Conservation (phyloP, 805 yeast species). For the Ogataea nonfermentans region DNA sequence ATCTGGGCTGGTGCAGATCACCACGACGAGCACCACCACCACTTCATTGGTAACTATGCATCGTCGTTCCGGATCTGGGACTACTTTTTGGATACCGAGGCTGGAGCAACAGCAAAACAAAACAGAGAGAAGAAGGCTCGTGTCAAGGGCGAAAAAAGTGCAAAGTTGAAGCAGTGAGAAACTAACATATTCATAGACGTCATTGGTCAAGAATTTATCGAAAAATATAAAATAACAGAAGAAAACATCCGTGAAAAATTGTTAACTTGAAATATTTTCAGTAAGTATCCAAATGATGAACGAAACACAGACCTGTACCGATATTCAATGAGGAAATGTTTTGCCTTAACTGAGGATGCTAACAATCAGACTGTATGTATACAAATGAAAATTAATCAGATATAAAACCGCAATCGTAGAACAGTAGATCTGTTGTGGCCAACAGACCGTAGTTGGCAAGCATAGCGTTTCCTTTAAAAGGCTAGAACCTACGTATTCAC, state of each 20-base stretch:
- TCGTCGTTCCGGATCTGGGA: slow-evolving; percentile 98
- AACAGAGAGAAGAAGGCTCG: slow-evolving; percentile 68
- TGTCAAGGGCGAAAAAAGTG: slow-evolving; percentile 49
- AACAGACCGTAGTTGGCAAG: too few species aligned
- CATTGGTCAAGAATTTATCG: slow-evolving; percentile 1
- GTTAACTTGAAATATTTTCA: neutral
- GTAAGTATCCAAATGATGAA: slow-evolving; percentile 14
- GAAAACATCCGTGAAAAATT: slow-evolving; percentile 2
- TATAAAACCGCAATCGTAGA: too few species aligned
- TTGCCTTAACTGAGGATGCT: slow-evolving; percentile 14
- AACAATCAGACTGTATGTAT: slow-evolving; percentile 1
- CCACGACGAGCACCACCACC: slow-evolving; percentile 96
- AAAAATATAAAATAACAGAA: neutral
- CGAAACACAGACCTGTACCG: slow-evolving; percentile 15
- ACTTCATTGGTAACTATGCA: slow-evolving; percentile 93
- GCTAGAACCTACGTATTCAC: too few species aligned
- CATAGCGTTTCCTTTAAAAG: too few species aligned
- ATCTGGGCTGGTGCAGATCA: slow-evolving; percentile 99
- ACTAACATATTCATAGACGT: neutral
- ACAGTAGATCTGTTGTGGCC: too few species aligned
- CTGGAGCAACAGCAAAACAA: slow-evolving; percentile 76
- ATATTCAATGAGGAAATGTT: slow-evolving; percentile 6
- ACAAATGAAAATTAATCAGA: neutral
- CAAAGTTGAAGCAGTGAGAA: slow-evolving; percentile 5
- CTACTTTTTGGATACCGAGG: slow-evolving; percentile 80